phyloP scores from a whole-genome alignment of 2,329 filamentous ascomycete genomes.

The Scleromitrula shiraiana region DNA sequence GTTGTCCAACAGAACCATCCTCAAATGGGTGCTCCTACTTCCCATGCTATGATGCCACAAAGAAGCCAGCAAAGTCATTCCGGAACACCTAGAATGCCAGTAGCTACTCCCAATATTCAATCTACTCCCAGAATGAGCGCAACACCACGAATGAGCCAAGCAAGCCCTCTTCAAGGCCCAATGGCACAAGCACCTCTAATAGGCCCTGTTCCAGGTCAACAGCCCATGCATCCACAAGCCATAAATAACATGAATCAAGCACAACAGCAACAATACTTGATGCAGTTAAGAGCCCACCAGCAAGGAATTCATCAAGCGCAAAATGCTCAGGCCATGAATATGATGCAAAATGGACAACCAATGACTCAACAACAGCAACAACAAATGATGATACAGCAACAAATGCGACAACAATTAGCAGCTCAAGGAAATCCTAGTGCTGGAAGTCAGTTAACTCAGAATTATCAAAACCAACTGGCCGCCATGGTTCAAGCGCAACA shows the following conservation, averaged over 20 bases:
- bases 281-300: no score
- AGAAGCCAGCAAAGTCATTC: slow-evolving; percentile 61
- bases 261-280: slow-evolving; percentile 6
- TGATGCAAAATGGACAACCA: slow-evolving; percentile 5
- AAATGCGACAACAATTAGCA: slow-evolving; percentile 8
- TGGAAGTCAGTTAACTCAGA: not conserved
- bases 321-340: slow-evolving; percentile 3
- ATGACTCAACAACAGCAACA: slow-evolving; percentile 7
- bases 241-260: slow-evolving; percentile 33
- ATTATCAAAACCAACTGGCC: slow-evolving; percentile 3
- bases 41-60: slow-evolving; percentile 54
- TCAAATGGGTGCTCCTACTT: slow-evolving; percentile 51
- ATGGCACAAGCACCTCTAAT: slow-evolving; percentile 51
- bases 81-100: slow-evolving; percentile 54
- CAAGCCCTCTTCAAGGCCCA: slow-evolving; percentile 52
- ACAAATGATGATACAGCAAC: slow-evolving; percentile 6
- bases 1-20: slow-evolving; percentile 50
- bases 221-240: not conserved
- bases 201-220: slow-evolving; percentile 44
- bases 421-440: slow-evolving; percentile 4
- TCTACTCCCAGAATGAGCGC: slow-evolving; percentile 50
- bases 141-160: slow-evolving; percentile 56
- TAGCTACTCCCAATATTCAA: slow-evolving; percentile 55
- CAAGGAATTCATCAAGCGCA: not conserved
- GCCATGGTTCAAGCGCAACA: slow-evolving; percentile 4